Evolutionary conservation across 305 asterid genomes (phyloP).

Genomic region (Solanum aculeatissimum): DNA sequence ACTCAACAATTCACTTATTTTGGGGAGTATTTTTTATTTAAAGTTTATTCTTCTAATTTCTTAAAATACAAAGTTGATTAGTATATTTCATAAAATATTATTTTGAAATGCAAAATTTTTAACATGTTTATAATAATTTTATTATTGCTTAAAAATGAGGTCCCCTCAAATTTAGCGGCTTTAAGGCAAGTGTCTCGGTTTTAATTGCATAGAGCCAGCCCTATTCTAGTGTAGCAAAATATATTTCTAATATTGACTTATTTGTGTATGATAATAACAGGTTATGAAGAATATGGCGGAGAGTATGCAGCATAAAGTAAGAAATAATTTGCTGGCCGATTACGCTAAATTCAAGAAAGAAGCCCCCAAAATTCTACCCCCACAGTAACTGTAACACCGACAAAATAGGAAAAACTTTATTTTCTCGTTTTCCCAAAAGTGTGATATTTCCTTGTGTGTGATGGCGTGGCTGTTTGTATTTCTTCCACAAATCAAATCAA

Average conservation of each 20-base stretch:
- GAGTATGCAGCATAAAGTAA: neutral
- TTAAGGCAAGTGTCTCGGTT: neutral
- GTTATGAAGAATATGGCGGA: neutral
- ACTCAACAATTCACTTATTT: no score
- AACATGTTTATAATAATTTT: neutral
- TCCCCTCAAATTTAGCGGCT: neutral
- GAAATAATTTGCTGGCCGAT: neutral
- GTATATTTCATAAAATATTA: no score
- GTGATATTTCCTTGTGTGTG: neutral
- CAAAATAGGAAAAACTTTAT: neutral
- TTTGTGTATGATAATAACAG: neutral
- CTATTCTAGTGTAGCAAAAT: neutral
- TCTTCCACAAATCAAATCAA: neutral
- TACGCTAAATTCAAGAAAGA: constrained; percentile 2
- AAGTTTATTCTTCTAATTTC: no score
- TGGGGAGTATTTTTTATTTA: no score
- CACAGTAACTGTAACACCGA: neutral
- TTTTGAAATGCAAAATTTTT: neutral
- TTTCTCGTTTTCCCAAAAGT: neutral
- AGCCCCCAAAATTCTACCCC: neutral
- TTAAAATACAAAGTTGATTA: no score
- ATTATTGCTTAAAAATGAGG: neutral
- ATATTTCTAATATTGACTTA: neutral
- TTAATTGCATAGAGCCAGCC: no score
- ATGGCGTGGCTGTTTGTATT: neutral